Evolutionary conservation across 306 rosid genomes (phyloP), one percentile per base, ranked within the genome.

Genomic region (Ormosia emarginata): DNA sequence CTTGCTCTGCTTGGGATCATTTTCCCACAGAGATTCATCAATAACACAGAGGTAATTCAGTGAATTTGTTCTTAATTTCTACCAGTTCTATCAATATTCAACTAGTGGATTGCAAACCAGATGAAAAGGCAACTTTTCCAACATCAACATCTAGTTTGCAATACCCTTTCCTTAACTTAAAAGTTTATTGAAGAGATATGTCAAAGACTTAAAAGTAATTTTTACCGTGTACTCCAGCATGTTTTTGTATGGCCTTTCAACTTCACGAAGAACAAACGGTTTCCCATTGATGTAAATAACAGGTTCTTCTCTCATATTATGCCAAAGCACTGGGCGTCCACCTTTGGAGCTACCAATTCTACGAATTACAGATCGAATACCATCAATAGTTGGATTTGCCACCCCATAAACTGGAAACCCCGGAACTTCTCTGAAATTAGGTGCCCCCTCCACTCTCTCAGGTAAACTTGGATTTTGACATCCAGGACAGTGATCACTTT

Each of bases 321-420:
- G 98, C 98, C 98, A 94, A 75, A 94, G 92, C 77, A 94, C 88
- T 46, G 93, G 93, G 39, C 87, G 57, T 58, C 92, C 91, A 79
- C 78, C 87, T 86, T 88, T 88, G 29, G 89, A 85, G 71, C 91
- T 87, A 47, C 95, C 91, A 85, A 92, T 86, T 84, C 94, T 88
- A 79, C 37, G 84, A 81, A 94, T 86, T 69, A 92, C 97, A 57
- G 95, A 94, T 37, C 87, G 93, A 56, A 94, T 94, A 73, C 98
- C 98, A 87, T 92, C 97, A 41, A 92, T 80, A 66, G 98, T 94
- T 80, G 98, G 98, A 90, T 94, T 94, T 15, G 97, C 98, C 43
- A 94, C 98, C 75, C 98, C 98, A 94, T 88, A 94, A 82, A 94
- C 98, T 10, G 98, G 92, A 92, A 94, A 92, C 3, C 97, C 97